These are phyloP conservation scores for Candida dubliniensis DNA, from an alignment of 1,139 yeast genomes.

Conservation along the genomic window DNA sequence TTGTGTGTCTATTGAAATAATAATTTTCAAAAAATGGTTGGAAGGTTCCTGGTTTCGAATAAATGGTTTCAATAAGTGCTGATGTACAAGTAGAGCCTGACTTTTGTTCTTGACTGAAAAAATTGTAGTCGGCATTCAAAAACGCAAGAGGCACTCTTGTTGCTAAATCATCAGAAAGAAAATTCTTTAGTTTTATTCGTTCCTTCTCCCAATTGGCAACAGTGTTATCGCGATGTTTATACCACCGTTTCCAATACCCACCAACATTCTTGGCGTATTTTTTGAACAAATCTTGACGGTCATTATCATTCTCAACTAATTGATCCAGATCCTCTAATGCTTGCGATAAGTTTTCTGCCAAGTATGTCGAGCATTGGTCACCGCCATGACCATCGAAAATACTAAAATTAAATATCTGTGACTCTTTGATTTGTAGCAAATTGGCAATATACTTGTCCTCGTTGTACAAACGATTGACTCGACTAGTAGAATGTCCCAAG, in stretches of 20 bases:
- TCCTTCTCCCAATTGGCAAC: slow-evolving; percentile 39
- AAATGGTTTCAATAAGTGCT: slow-evolving; percentile 60
- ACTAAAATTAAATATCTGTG: slow-evolving; percentile 56
- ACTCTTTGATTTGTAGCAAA: slow-evolving; percentile 20
- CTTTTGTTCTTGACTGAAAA: slow-evolving; percentile 31
- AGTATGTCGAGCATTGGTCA: slow-evolving; percentile 62
- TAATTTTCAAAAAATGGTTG: slow-evolving; percentile 42
- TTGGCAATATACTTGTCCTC: slow-evolving; percentile 76
- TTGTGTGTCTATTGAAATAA: slow-evolving; percentile 71
- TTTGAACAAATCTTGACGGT: slow-evolving; percentile 40
- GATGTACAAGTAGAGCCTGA: slow-evolving; percentile 88
- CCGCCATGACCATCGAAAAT: slow-evolving; percentile 97
- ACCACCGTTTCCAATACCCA: slow-evolving; percentile 88
- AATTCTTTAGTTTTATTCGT: slow-evolving; percentile 19
- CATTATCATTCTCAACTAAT: slow-evolving; percentile 26
- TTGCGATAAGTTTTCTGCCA: slow-evolving; percentile 53
- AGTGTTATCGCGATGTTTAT: slow-evolving; percentile 45
- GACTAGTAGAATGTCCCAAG: slow-evolving; percentile 75
- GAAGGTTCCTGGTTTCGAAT: slow-evolving; percentile 30
- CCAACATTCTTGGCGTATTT: slow-evolving; percentile 63
- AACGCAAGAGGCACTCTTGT: slow-evolving; percentile 63
- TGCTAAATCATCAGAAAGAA: slow-evolving; percentile 51
- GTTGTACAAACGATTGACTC: slow-evolving; percentile 75
- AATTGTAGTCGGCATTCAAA: slow-evolving; percentile 57
- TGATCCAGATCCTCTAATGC: slow-evolving; percentile 50